phyloP scores from a whole-genome alignment of 495 filamentous ascomycete species.

The Tuber brumale region DNA sequence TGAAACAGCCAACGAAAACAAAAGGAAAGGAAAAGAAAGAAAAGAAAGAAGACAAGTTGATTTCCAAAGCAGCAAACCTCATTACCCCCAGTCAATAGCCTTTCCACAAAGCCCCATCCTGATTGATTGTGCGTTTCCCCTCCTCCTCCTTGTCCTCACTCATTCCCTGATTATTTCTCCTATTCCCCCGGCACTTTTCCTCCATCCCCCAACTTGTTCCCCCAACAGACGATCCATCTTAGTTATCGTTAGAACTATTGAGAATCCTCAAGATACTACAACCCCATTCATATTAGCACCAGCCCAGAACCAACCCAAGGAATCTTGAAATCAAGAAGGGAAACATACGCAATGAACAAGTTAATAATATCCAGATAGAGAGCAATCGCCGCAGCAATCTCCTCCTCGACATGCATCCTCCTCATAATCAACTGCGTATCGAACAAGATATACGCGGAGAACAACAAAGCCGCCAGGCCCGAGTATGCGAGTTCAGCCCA shows the following conservation, averaged over 20 bases:
- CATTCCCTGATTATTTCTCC: neutral
- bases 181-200: neutral
- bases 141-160: neutral
- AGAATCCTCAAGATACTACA: constrained; percentile 39
- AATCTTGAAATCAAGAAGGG: neutral
- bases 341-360: constrained; percentile 65
- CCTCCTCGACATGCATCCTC: constrained; percentile 95
- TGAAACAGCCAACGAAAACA: neutral
- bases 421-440: constrained; percentile 94
- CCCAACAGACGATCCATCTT: constrained; percentile 3
- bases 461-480: constrained; percentile 72
- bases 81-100: neutral
- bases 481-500: constrained; percentile 78
- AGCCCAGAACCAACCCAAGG: neutral
- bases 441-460: constrained; percentile 88
- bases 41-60: neutral
- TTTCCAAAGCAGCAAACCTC: neutral
- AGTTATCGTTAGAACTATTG: constrained; percentile 37
- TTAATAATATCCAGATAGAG: constrained; percentile 97
- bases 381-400: constrained; percentile 92
- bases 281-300: constrained; percentile 10
- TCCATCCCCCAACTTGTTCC: neutral
- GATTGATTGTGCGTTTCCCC: neutral
- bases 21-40: neutral
- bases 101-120: neutral